Base-by-base conservation (phyloP, 176 grass and related monocot genomes). In the Alloteropsis semialata region DNA sequence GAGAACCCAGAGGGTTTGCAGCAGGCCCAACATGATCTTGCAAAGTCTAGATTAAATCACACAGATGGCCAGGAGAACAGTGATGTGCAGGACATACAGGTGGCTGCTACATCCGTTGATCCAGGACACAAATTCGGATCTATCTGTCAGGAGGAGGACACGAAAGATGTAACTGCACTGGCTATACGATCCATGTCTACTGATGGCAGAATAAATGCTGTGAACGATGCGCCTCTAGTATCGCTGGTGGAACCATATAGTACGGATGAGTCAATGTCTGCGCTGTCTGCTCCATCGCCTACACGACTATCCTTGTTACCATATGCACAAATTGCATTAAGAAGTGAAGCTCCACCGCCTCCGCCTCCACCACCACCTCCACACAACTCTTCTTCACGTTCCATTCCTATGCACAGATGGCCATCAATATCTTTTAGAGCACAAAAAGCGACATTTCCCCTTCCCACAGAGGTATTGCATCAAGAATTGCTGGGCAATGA, bases 401-500 rank as follows among this genome's bases (percentile, higher is more conserved):
- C 56, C 39, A 61, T 29, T 5, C 24, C 75, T 77, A 44, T 16
- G 53, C 54, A 55, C n/a, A 19, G n/a, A 27, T 37, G 73, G 34
- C 54, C 81, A 49, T 16, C 61, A 63, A 81, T 70, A 66, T 79
- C 54, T 69, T 78, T 30, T 46, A 71, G 77, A 30, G 43, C 75
- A 72, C 83, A 41, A 72, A 29, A 39, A 57, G 63, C 45, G 70
- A 18, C 37, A 8, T 75, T 69, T 61, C 59, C 53, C 30, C 70
- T 48, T 54, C 75, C 74, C 45, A n/a, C n/a, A n/a, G n/a, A n/a
- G n/a, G n/a, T n/a, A n/a, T n/a, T n/a, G n/a, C n/a, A n/a, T n/a
- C n/a, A 94, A 44, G 96, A 98, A 76, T 80, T 98, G 59, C 96
- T 96, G 74, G 84, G 77, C 80, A 92, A 84, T 48, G 89, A 80